These are phyloP conservation scores for Bolboschoenus planiculmis DNA, from an alignment of 176 grass and related monocot genomes.

Conservation along the genomic window DNA sequence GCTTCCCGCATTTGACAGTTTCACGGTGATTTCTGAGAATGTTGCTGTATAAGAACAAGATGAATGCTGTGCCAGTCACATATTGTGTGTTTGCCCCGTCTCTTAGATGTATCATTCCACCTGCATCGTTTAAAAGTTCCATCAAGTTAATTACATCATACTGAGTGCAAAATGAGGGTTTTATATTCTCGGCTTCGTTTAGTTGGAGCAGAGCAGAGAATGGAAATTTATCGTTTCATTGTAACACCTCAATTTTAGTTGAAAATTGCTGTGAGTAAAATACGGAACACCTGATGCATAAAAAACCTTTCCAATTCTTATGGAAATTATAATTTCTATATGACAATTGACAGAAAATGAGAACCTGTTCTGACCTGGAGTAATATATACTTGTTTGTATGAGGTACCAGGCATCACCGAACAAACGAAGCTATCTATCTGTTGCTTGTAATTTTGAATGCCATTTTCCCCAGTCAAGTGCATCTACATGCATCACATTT, in stretches of 20 bases:
- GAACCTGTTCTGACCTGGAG: slow-evolving; percentile 38
- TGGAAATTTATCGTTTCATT: not conserved
- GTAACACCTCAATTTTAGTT: not conserved
- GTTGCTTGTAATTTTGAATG: slow-evolving; percentile 57
- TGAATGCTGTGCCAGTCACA: slow-evolving; percentile 67
- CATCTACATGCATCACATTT: slow-evolving; percentile 15
- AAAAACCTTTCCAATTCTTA: not conserved
- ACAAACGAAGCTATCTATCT: slow-evolving; percentile 87
- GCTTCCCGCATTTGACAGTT: slow-evolving; percentile 51
- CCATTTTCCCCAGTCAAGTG: slow-evolving; percentile 47
- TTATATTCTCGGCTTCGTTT: not conserved
- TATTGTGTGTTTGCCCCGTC: slow-evolving; percentile 96
- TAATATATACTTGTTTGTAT: slow-evolving; percentile 67
- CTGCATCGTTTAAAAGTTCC: slow-evolving; percentile 9
- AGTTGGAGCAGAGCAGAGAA: not conserved
- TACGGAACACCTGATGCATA: not conserved
- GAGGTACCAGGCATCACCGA: slow-evolving; percentile 68
- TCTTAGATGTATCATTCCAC: slow-evolving; percentile 82
- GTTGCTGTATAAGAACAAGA: slow-evolving; percentile 62
- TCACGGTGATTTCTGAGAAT: slow-evolving; percentile 46
- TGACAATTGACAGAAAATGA: not conserved
- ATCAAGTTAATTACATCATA: not conserved
- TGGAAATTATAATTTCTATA: not conserved
- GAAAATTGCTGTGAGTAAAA: not conserved
- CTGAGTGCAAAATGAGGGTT: not conserved